phyloP scores from a whole-genome alignment of 2,329 filamentous ascomycete species.

The Tympanopsis confertula region DNA sequence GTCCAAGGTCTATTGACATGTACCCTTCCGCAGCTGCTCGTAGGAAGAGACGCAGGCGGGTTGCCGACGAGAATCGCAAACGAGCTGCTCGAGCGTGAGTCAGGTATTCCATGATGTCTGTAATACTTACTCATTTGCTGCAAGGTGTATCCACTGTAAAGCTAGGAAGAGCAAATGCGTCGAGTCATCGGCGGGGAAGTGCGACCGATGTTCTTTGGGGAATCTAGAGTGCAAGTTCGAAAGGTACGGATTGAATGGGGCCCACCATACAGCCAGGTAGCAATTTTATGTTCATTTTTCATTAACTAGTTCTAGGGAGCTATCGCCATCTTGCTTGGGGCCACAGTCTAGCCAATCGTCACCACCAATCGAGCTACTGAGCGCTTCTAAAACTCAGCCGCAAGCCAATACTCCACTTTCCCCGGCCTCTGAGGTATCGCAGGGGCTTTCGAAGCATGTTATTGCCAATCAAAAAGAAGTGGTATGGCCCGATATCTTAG shows the following conservation, averaged over 20 bases:
- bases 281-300: background rate
- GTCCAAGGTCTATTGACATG: no score
- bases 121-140: background rate
- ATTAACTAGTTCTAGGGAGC: background rate
- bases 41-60: conserved; percentile 11
- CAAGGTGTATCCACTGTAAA: conserved; percentile 19
- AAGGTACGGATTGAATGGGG: conserved; percentile 1
- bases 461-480: conserved; percentile 8
- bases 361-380: no score
- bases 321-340: background rate
- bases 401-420: conserved; percentile 4
- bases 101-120: background rate
- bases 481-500: conserved; percentile 15
- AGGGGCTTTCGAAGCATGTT: background rate
- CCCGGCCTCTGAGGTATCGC: background rate
- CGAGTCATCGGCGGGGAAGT: conserved; percentile 11
- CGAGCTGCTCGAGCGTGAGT: conserved; percentile 15
- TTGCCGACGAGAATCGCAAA: conserved; percentile 20
- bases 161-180: conserved; percentile 21
- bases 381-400: no score
- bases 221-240: conserved; percentile 9
- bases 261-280: background rate
- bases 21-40: background rate
- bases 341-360: background rate
- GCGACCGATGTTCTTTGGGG: conserved; percentile 13